Percentiles rank a stretch among this genome's conserved stretches.
Evolutionary conservation across 306 rosid genomes (phyloP).

Genomic region (Ochetophila trinervis): DNA sequence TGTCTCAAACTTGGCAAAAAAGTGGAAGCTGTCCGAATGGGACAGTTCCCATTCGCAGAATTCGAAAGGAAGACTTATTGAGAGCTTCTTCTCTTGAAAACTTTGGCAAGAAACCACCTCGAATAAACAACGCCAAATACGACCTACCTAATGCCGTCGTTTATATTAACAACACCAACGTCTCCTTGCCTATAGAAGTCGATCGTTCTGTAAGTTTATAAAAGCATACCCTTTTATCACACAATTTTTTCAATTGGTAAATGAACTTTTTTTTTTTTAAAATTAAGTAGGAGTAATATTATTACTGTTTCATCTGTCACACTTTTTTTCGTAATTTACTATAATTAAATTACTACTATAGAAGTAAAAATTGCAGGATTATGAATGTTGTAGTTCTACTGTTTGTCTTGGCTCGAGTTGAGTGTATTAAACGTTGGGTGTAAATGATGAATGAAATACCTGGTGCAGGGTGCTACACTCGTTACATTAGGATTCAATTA

Average conservation of each 20-base stretch:
- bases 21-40: conserved; percentile 70
- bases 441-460: too few species aligned
- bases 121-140: conserved; percentile 1
- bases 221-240: too few species aligned
- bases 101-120: conserved; percentile 39
- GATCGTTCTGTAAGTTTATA: conserved; percentile 49
- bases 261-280: too few species aligned
- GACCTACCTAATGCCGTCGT: not conserved
- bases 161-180: not conserved
- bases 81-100: conserved; percentile 34
- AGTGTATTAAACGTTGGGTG: too few species aligned
- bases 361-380: too few species aligned
- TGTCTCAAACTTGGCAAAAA: conserved; percentile 53
- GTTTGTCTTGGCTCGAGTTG: too few species aligned
- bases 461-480: conserved; percentile 38
- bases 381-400: too few species aligned
- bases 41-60: conserved; percentile 60
- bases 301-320: too few species aligned
- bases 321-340: too few species aligned
- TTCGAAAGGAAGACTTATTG: conserved; percentile 34
- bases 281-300: too few species aligned
- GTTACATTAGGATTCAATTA: conserved; percentile 36
- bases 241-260: too few species aligned
- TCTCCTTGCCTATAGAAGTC: not conserved
- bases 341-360: too few species aligned